Evolutionary conservation across 2,329 filamentous ascomycete species (phyloP).

Genomic region (Neofusicoccum sp.): DNA sequence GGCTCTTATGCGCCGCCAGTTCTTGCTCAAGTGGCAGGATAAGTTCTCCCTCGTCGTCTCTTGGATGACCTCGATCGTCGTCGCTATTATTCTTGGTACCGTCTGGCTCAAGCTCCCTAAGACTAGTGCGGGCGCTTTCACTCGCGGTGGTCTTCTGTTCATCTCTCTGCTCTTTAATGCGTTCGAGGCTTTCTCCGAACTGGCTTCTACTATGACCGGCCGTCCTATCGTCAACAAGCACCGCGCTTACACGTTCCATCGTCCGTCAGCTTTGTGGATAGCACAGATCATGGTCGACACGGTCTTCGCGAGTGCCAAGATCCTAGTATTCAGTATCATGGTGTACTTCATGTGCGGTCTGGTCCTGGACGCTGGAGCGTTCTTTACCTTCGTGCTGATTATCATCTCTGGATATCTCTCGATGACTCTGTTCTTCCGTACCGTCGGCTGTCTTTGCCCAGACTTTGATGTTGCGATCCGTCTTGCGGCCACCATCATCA

Average conservation of each 20-base stretch:
- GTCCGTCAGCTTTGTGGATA: constrained; percentile 79
- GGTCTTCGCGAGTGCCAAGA: constrained; percentile 68
- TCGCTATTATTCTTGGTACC: constrained; percentile 76
- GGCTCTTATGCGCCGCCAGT: constrained; percentile 81
- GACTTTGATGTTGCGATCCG: constrained; percentile 87
- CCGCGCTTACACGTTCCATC: constrained; percentile 77
- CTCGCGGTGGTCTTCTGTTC: constrained; percentile 78
- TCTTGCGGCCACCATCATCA: constrained; percentile 73
- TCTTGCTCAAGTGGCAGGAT: constrained; percentile 82
- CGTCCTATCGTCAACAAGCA: constrained; percentile 81
- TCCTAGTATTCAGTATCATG: constrained; percentile 62
- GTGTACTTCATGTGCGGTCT: constrained; percentile 89
- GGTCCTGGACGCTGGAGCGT: constrained; percentile 68
- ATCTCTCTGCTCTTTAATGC: constrained; percentile 79
- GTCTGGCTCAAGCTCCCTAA: constrained; percentile 71
- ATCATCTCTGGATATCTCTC: constrained; percentile 69
- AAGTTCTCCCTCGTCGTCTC: constrained; percentile 72
- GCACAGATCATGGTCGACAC: constrained; percentile 79
- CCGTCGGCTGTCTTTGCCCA: constrained; percentile 71
- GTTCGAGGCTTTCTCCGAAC: constrained; percentile 80
- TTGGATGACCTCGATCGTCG: constrained; percentile 68
- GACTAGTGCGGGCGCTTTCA: constrained; percentile 68
- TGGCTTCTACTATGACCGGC: constrained; percentile 72
- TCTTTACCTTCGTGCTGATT: constrained; percentile 83
- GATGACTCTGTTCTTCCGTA: constrained; percentile 86